These are phyloP conservation scores for Delphinella strobiligena DNA, from an alignment of 2,329 filamentous ascomycete species.

Conservation along the genomic window DNA sequence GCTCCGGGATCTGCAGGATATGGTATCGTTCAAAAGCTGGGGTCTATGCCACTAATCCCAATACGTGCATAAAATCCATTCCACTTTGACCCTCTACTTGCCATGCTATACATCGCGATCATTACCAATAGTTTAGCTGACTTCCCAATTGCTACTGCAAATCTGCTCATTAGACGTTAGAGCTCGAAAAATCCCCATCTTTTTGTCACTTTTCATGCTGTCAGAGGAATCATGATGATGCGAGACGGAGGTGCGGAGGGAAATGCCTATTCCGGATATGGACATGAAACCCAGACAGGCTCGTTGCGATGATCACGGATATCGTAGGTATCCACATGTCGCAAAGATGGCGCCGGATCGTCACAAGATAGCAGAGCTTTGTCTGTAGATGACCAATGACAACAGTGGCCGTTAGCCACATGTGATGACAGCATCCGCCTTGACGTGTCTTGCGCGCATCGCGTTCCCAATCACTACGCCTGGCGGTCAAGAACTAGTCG, in stretches of 20 bases:
- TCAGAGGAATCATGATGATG: no score
- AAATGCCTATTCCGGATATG: slow-evolving; percentile 1
- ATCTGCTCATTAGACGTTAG: no score
- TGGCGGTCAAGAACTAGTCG: no score
- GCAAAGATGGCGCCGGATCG: not conserved
- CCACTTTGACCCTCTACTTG: not conserved
- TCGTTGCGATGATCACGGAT: not conserved
- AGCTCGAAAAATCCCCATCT: no score
- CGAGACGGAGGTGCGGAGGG: no score
- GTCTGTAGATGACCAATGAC: not conserved
- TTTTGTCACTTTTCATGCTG: no score
- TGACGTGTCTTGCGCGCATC: not conserved
- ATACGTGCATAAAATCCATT: slow-evolving; percentile 10
- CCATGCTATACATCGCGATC: not conserved
- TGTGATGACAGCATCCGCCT: not conserved
- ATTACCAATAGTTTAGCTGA: not conserved
- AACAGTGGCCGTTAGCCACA: not conserved
- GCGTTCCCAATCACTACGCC: no score
- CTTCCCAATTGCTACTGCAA: no score
- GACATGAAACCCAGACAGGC: not conserved
- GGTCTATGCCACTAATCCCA: slow-evolving; percentile 1
- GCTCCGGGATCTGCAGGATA: not conserved
- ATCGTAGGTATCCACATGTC: not conserved
- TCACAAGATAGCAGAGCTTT: not conserved
- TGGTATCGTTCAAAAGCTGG: not conserved